A percentile compares a stretch with the other conserved stretches of the same genome.
These are phyloP conservation scores for Cordyceps pruinosa DNA, from an alignment of 2,329 filamentous ascomycete genomes.

Conservation along the genomic window DNA sequence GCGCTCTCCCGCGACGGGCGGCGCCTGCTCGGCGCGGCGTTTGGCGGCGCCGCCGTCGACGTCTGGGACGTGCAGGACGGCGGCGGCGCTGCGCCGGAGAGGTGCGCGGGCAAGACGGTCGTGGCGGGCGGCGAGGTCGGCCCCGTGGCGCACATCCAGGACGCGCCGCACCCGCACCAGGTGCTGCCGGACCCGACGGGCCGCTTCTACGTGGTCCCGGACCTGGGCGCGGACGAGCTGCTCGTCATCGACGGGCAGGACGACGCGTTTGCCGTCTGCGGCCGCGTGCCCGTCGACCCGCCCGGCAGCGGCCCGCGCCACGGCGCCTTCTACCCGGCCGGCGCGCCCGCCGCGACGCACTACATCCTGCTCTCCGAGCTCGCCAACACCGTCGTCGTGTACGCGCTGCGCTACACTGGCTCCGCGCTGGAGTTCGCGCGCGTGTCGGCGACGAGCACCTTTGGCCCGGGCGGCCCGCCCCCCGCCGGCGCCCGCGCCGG, in stretches of 20 bases:
- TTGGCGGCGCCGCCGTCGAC: conserved; percentile 35
- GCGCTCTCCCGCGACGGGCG: conserved; percentile 38
- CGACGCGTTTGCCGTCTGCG: conserved; percentile 33
- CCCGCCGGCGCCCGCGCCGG: conserved; percentile 35
- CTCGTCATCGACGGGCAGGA: conserved; percentile 38
- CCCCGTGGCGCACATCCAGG: conserved; percentile 27
- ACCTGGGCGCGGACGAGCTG: conserved; percentile 44
- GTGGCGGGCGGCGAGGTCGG: conserved; percentile 27
- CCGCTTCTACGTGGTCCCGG: conserved; percentile 41
- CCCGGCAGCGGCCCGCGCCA: conserved; percentile 43
- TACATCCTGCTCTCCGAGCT: conserved; percentile 43
- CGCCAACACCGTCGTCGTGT: conserved; percentile 37
- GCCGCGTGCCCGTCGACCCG: conserved; percentile 26
- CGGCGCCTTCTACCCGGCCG: conserved; percentile 39
- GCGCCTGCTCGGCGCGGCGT: conserved; percentile 39
- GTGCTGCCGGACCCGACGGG: conserved; percentile 41
- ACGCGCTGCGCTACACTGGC: conserved; percentile 32
- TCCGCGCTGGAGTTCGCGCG: conserved; percentile 29
- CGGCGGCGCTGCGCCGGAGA: conserved; percentile 25
- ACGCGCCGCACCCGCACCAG: conserved; percentile 38
- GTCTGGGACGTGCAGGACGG: conserved; percentile 40
- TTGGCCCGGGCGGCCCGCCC: conserved; percentile 28
- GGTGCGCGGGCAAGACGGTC: conserved; percentile 32
- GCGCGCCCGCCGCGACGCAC: conserved; percentile 30
- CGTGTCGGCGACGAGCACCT: conserved; percentile 34